Base-by-base conservation (phyloP, 495 filamentous ascomycete species). In the Neurospora hispaniola region DNA sequence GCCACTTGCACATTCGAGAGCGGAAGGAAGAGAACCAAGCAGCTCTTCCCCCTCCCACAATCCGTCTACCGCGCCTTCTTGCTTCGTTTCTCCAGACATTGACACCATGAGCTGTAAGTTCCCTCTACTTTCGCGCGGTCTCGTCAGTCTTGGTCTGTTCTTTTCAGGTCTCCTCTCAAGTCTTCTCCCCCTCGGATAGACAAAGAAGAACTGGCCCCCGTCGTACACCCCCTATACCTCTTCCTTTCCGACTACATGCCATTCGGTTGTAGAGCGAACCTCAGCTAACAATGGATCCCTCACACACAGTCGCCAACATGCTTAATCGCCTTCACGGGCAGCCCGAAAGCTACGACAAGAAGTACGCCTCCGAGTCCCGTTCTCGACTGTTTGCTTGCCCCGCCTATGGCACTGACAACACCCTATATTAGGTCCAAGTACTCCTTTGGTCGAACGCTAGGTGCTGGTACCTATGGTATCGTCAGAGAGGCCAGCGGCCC, bases 301-400 rank as follows among this genome's bases (percentile, higher is more conserved):
- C 72, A 20, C 48, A n/a, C 38, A 62, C 78, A 97, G 94, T 98
- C 81, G 85, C 92, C 71, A 91, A 87, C 77, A 97, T 98, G 92
- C 87, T 99, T 77, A 98, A 95, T 85, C 97, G 97, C 88, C 91
- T 99, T 76, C 93, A 94, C 74, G 95, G 95, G 78, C 96, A 99
- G 86, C 96, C 96, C 71, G 93, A 97, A 78, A 97, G 92, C 85
- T 99, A 99, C 84, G 96, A 98, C 82, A 97, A 94, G 83, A 99
- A 99, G 93, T 97, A 80, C 76, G 87, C 42, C 69, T 54, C 48
- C 8, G 27, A 44, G 27, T 31, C 40, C 44, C 42, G 11, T 66
- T 48, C 38, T 43, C 72, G 23, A 38, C 14, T 38, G n/a, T 74
- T 18, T 18, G 41, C 66, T n/a, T 59, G 42, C 73, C 43, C 39